phyloP scores from a whole-genome alignment of 2,329 filamentous ascomycete species.

The Botrytis sinoallii region DNA sequence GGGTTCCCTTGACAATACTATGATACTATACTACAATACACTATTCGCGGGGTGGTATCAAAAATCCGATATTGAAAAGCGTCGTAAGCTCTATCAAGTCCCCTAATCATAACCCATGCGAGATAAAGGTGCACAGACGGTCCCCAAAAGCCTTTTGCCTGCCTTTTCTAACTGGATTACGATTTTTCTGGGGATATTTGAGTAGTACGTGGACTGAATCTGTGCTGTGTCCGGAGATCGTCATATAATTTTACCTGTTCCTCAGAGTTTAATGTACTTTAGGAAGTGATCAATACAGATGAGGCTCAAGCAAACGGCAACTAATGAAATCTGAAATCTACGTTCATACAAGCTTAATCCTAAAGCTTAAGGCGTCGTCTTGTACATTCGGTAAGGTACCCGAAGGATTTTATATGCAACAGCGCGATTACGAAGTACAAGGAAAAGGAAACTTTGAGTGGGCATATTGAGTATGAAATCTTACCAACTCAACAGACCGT shows the following conservation, averaged over 20 bases:
- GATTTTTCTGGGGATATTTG: not conserved
- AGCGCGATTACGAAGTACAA: not conserved
- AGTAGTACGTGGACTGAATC: not conserved
- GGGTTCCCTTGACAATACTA: not conserved
- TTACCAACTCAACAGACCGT: not conserved
- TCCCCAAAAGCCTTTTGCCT: not conserved
- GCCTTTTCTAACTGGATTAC: not conserved
- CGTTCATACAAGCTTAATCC: not conserved
- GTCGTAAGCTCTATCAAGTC: constrained; percentile 3
- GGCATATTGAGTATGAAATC: not conserved
- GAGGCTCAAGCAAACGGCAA: not conserved
- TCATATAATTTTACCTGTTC: not conserved
- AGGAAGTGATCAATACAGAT: not conserved
- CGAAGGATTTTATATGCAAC: not conserved
- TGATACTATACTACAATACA: not conserved
- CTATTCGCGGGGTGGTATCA: not conserved
- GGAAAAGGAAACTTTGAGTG: not conserved
- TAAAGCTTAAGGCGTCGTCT: not conserved
- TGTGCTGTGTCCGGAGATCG: not conserved
- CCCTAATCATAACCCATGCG: not conserved
- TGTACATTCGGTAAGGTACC: not conserved
- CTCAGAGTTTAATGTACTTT: not conserved
- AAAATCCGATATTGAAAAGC: not conserved
- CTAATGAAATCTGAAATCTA: not conserved
- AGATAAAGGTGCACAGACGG: not conserved